Base-by-base conservation (phyloP, 2,329 filamentous ascomycete genomes). In the Didymella pinodella region DNA sequence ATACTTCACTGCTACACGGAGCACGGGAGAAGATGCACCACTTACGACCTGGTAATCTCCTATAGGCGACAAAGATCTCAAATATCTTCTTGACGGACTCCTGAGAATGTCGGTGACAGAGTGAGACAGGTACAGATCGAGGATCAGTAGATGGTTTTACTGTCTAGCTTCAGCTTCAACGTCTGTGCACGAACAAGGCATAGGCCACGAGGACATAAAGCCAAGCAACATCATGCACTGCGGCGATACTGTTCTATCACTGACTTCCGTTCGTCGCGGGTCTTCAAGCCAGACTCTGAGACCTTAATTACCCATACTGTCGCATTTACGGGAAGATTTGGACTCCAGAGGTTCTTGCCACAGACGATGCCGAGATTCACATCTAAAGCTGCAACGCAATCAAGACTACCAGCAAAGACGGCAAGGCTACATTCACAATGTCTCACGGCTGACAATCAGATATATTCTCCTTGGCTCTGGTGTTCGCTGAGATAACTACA, bases 201-300 rank as follows among this genome's bases (percentile, higher is more conserved):
- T 67, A 4, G 59, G 48, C 7, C 59, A 67, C 38, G 20, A 66
- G 25, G 65, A 66, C 32, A 69, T 69, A 46, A 69, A 69, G 43
- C 66, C 66, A 6, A 36, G 7, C 2, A 69, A 69, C 49, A 63
- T 69, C 41, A 61, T 69, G 3, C 57, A 60, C 36, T 22, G 45
- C 14, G 48, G 48, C n/a, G 41, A 26, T 1, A 29, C 44, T 6
- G 53, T 69, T 6, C 66, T 26, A 65, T 66, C 43, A 65, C 63
- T 1, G 66, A 67, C 40, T 67, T 67, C 43, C 57, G 64, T 50
- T 66, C 62, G 0, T 65, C 64, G 6, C 6, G 57, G 1, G 36
- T 26, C 1, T 53, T 65, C 26, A 53, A 54, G 11, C 3, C 40
- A 2, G 54, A 52, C 4, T 31, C 62, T 8, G 52, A 47, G 5